These are phyloP conservation scores for Brasilioporus rufonigricans DNA, from an alignment of 768 basidiomycete genomes.

Conservation along the genomic window DNA sequence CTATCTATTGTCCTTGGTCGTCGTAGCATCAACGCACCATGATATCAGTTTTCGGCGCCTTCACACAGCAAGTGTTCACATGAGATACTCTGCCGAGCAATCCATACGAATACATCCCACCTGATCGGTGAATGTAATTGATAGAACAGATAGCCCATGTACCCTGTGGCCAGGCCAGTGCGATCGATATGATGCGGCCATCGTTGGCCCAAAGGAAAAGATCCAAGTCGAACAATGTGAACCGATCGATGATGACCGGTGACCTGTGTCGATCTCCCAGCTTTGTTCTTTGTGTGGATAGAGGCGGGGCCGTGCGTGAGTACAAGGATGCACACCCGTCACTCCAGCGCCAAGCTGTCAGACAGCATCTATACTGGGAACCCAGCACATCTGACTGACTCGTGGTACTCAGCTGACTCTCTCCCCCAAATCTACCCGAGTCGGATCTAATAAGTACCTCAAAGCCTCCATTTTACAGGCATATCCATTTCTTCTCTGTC, in stretches of 20 bases:
- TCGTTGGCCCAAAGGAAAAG: neutral
- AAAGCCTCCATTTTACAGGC: neutral
- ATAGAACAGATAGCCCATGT: neutral
- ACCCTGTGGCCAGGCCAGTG: neutral
- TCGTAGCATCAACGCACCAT: neutral
- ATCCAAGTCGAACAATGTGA: neutral
- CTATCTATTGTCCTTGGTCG: neutral
- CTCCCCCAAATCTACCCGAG: neutral
- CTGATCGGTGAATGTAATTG: neutral
- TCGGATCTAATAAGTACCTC: slow-evolving; percentile 8
- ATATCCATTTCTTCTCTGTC: neutral
- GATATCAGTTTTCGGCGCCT: neutral
- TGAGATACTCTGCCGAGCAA: neutral
- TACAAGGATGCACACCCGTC: neutral
- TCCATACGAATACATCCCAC: neutral
- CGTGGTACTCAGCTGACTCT: slow-evolving; percentile 1
- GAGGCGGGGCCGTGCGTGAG: neutral
- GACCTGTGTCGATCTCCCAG: neutral
- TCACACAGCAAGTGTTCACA: neutral
- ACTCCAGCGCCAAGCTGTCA: neutral
- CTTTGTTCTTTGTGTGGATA: neutral
- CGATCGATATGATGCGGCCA: neutral
- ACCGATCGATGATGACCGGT: slow-evolving; percentile 1
- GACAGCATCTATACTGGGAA: neutral
- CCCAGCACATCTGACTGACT: neutral